Percentiles rank a stretch among this genome's conserved stretches.
phyloP scores from a whole-genome alignment of 306 rosid genomes.

The Begonia fuchsioides region DNA sequence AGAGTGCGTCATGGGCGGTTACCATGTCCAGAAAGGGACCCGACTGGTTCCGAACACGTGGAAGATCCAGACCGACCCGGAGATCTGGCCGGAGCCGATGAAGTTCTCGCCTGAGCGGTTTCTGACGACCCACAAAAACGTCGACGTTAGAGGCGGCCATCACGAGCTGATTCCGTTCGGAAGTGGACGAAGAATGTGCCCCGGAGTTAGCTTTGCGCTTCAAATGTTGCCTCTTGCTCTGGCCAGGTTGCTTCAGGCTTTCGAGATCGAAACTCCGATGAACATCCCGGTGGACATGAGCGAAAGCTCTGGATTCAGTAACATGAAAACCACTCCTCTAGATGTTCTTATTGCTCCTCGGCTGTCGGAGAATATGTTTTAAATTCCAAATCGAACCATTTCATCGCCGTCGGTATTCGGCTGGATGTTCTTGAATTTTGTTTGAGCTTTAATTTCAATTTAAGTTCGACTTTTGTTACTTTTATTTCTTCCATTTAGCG shows the following conservation, averaged over 20 bases:
- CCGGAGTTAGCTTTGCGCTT: conserved; percentile 25
- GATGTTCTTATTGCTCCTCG: conserved; percentile 35
- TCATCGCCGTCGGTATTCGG: no score
- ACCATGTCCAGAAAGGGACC: conserved; percentile 26
- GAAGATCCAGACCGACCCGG: conserved; percentile 44
- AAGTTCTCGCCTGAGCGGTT: conserved; percentile 50
- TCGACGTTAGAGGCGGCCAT: conserved; percentile 31
- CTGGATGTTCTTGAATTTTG: no score
- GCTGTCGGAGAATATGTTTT: conserved; percentile 5
- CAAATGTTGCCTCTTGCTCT: conserved; percentile 20
- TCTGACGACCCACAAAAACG: conserved; percentile 21
- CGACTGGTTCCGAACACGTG: conserved; percentile 26
- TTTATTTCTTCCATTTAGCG: no score
- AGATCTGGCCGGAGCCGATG: conserved; percentile 27
- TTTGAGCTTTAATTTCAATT: no score
- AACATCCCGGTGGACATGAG: conserved; percentile 33
- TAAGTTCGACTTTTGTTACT: no score
- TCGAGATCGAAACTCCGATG: conserved; percentile 16
- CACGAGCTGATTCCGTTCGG: conserved; percentile 45
- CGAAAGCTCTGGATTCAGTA: conserved; percentile 20
- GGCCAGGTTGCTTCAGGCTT: conserved; percentile 34
- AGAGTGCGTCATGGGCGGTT: conserved; percentile 10
- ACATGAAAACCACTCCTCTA: conserved; percentile 31
- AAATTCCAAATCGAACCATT: background rate
- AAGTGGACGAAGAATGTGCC: conserved; percentile 43